These are phyloP conservation scores for Hordeum vulgare DNA, from an alignment of 176 grass and related monocot species.

Conservation along the genomic window MorexV3_pseudomolecules_assembly NC_058519.1:590335489-590335988, in stretches of 20 bases:
- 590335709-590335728: constrained; percentile 15
- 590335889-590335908: background rate
- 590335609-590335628: constrained; percentile 15
- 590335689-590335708: constrained; percentile 13
- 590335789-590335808: background rate
- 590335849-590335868: background rate
- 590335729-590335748: constrained; percentile 13
- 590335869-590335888: background rate
- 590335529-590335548: background rate
- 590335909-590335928: background rate
- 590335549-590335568: background rate
- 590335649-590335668: background rate
- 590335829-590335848: too few species aligned
- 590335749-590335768: constrained; percentile 24
- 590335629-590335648: background rate
- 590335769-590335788: constrained; percentile 19
- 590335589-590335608: constrained; percentile 25
- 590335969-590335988: constrained; percentile 9
- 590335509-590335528: too few species aligned
- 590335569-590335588: background rate
- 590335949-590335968: background rate
- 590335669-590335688: constrained; percentile 12
- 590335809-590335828: background rate
- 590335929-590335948: background rate
- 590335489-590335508: background rate